Evolutionary conservation across 83 land plant genomes (phyloP).

Genomic region (Picea engelmannii): DNA sequence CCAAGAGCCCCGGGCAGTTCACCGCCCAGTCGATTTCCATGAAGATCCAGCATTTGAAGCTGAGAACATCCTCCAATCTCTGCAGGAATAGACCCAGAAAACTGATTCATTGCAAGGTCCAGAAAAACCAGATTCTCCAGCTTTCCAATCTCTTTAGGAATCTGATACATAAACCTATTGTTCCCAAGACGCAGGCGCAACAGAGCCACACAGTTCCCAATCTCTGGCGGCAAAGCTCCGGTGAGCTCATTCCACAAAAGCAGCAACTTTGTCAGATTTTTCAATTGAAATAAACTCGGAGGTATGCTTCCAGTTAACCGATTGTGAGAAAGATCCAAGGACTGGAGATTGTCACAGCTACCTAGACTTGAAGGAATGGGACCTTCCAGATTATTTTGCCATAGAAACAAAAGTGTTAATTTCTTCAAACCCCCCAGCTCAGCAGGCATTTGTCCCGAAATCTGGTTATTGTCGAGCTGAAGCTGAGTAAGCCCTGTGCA

Average conservation of each 20-base stretch:
- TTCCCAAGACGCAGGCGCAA: constrained; percentile 47
- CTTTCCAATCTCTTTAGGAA: constrained; percentile 60
- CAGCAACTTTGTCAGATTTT: constrained; percentile 65
- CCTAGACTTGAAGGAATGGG: constrained; percentile 46
- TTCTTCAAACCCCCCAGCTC: constrained; percentile 20
- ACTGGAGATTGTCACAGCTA: constrained; percentile 40
- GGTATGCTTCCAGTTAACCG: constrained; percentile 75
- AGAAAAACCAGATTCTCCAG: constrained; percentile 53
- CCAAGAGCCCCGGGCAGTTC: constrained; percentile 44
- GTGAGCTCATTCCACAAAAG: constrained; percentile 64
- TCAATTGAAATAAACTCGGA: constrained; percentile 43
- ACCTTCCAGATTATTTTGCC: constrained; percentile 28
- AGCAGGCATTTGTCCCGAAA: constrained; percentile 31
- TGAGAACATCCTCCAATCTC: constrained; percentile 57
- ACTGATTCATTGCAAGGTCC: constrained; percentile 56
- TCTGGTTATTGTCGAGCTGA: constrained; percentile 30
- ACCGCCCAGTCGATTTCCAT: constrained; percentile 60
- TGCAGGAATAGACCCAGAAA: constrained; percentile 60
- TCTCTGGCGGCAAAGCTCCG: constrained; percentile 63
- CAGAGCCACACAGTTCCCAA: constrained; percentile 63
- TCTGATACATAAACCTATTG: constrained; percentile 47
- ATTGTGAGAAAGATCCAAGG: constrained; percentile 73
- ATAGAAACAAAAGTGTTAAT: constrained; percentile 15
- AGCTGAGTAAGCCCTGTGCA: constrained; percentile 16
- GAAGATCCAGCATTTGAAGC: constrained; percentile 67